Evolutionary conservation across 2,329 filamentous ascomycete genomes (phyloP).

Genomic region (Hirsutella rhossiliensis): DNA sequence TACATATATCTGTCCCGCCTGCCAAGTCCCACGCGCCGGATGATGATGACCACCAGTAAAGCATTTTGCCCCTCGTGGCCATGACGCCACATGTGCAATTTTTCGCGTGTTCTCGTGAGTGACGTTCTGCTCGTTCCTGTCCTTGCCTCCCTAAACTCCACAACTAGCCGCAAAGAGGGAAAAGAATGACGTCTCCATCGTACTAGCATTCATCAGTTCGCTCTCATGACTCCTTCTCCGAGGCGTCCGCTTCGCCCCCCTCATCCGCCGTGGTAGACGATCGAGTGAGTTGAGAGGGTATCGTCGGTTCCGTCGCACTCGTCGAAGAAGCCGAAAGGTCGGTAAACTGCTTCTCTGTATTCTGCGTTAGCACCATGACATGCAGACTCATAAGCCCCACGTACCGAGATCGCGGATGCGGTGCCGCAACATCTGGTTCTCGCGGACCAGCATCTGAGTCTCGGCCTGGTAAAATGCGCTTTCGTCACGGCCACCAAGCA

Average conservation of each 20-base stretch:
- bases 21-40: too few relatives aligned
- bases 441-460: constrained; percentile 62
- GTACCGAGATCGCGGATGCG: constrained; percentile 62
- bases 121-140: too few relatives aligned
- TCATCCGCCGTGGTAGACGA: constrained; percentile 33
- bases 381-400: constrained; percentile 6
- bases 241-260: constrained; percentile 1
- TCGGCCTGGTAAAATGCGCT: constrained; percentile 73
- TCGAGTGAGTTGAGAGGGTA: constrained; percentile 34
- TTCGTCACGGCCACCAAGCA: constrained; percentile 57
- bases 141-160: too few relatives aligned
- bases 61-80: too few relatives aligned
- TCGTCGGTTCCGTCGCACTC: constrained; percentile 30
- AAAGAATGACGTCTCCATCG: neutral
- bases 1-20: too few relatives aligned
- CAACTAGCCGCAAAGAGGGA: too few relatives aligned
- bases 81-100: too few relatives aligned
- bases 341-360: constrained; percentile 37
- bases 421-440: constrained; percentile 73
- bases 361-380: neutral
- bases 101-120: too few relatives aligned
- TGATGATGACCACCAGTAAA: too few relatives aligned
- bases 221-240: neutral
- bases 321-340: constrained; percentile 23
- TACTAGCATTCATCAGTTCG: neutral